Evolutionary conservation across 1,284 basidiomycete species (phyloP).

Genomic region (Leccinum subrobustum): DNA sequence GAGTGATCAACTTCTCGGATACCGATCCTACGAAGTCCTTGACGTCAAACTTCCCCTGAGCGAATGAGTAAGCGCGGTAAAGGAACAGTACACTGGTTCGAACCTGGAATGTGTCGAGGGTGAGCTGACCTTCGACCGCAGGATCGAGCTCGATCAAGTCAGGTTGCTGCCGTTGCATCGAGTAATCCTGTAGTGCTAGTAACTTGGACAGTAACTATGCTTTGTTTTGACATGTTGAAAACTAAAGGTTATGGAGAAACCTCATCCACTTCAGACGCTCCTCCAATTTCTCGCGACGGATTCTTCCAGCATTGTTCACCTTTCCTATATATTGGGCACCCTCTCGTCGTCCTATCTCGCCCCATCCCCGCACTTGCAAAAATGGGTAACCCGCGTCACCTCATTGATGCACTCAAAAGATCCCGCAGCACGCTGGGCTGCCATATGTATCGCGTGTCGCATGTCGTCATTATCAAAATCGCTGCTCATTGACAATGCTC

Average conservation of each 20-base stretch:
- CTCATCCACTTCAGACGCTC: constrained; percentile 59
- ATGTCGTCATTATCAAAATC: constrained; percentile 55
- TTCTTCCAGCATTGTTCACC: constrained; percentile 50
- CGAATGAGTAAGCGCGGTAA: constrained; percentile 4
- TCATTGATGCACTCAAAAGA: constrained; percentile 75
- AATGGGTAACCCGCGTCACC: constrained; percentile 70
- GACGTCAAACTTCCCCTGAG: constrained; percentile 85
- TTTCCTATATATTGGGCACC: constrained; percentile 55
- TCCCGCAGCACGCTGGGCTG: constrained; percentile 70
- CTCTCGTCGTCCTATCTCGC: constrained; percentile 50
- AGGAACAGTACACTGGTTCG: background rate
- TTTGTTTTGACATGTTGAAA: constrained; percentile 37
- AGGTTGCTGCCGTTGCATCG: constrained; percentile 20
- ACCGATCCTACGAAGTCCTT: constrained; percentile 86
- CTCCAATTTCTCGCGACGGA: constrained; percentile 71
- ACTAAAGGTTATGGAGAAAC: constrained; percentile 26
- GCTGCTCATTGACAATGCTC: constrained; percentile 66
- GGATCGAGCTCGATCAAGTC: constrained; percentile 43
- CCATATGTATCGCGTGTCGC: constrained; percentile 66
- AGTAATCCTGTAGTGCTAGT: background rate
- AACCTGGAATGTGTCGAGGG: constrained; percentile 69
- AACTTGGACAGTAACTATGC: background rate
- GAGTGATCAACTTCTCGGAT: constrained; percentile 82
- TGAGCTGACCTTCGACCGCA: constrained; percentile 60
- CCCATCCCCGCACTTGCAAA: constrained; percentile 63